Evolutionary conservation across 2,329 filamentous ascomycete species (phyloP).

Genomic region (Trichoderma semiorbis): DNA sequence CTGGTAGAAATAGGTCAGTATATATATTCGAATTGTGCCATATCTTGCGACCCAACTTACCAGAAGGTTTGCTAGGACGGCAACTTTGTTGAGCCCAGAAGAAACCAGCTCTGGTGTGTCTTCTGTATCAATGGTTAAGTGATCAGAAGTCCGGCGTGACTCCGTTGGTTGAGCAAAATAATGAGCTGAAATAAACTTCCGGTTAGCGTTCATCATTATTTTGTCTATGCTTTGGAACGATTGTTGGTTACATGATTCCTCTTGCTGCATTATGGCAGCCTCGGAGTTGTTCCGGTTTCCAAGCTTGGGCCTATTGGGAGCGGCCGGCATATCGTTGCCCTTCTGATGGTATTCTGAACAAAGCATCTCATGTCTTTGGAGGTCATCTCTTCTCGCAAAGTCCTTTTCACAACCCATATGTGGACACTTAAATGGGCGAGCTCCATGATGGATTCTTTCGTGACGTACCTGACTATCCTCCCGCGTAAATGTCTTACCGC

Average conservation of each 20-base stretch:
- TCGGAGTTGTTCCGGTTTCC: not conserved
- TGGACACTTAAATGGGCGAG: too few relatives aligned
- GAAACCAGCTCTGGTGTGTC: fast-evolving
- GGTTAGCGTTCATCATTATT: not conserved
- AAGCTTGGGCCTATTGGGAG: not conserved
- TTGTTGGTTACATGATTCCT: not conserved
- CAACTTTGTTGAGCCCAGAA: not conserved
- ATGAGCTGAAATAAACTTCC: not conserved
- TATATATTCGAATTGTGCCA: not conserved
- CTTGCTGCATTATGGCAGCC: not conserved
- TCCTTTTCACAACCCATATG: too few relatives aligned
- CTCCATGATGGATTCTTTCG: too few relatives aligned
- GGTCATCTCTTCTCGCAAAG: too few relatives aligned
- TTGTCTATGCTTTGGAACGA: not conserved
- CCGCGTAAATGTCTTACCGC: too few relatives aligned
- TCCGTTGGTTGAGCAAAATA: not conserved
- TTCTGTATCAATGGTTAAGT: not conserved
- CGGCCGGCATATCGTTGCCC: not conserved
- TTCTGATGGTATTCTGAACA: too few relatives aligned
- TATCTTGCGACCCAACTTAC: not conserved
- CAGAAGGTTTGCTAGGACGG: too few relatives aligned
- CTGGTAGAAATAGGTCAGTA: not conserved
- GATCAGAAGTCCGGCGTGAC: not conserved
- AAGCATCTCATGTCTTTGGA: too few relatives aligned
- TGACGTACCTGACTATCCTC: too few relatives aligned